Evolutionary conservation across 805 yeast genomes (phyloP), one percentile per base, ranked within the genome.

Genomic region (Clavispora phyllophila): DNA sequence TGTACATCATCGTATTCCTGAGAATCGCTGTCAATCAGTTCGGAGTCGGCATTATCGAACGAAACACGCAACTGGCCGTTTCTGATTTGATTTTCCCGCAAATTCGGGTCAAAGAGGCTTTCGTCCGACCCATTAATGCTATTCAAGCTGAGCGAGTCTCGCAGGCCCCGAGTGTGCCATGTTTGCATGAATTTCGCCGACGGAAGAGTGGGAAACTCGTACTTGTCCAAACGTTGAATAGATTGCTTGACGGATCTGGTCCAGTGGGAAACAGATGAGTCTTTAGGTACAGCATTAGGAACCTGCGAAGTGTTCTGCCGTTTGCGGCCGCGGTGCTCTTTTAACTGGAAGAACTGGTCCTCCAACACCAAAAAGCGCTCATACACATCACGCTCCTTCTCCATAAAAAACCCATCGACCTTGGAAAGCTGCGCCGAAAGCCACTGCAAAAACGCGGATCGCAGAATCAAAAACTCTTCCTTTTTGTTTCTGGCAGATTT

Each of bases 311-410:
- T 62, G 68, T 12, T 55, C 59, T 32, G 64, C 66, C 41, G 61
- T 61, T 43, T 61, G 66, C 43, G 62, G 62, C 41, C 62, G 43
- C 65, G 70, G 44, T 81, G 86, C 35, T 81, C 82, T 36, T 77
- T 70, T 42, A 84, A 57, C 51, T 81, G 82, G 43, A 73, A 73
- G 35, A 88, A 57, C 59, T 87, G 96, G 50, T 78, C 85, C 56
- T 84, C 85, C 18, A 87, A 56, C 4, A 82, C 54, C 10, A 79
- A 59, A 50, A 75, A 82, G 44, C 91, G 67, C 43, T 76, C 78
- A 35, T 78, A 69, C 1, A 77, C 79, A 19, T 77, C 83, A 23
- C 70, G 66, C 53, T 86, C 95, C 49, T 73, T 78, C 24, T 73
- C 78, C 35, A 58, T 66, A 58, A 75, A 87, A 54, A 87, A 87